These are phyloP conservation scores for Epichloe coenophiala DNA, from an alignment of 2,329 filamentous ascomycete genomes.

Conservation along the genomic window DNA sequence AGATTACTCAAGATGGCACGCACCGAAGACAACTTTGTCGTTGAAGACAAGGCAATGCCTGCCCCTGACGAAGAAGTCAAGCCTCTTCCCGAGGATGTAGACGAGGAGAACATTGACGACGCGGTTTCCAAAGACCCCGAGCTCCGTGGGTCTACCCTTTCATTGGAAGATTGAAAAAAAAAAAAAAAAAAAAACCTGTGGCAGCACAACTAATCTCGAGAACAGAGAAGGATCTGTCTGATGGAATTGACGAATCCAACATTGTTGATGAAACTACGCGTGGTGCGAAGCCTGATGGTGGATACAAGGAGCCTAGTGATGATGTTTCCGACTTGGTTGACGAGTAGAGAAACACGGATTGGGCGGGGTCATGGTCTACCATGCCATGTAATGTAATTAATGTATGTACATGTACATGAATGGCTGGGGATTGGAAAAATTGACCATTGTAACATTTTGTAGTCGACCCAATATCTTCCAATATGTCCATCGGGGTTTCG, in stretches of 20 bases:
- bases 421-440: too few relatives aligned
- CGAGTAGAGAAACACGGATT: not conserved
- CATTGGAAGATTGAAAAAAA: too few relatives aligned
- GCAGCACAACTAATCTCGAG: too few relatives aligned
- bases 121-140: slow-evolving; percentile 1
- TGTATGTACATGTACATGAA: too few relatives aligned
- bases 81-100: slow-evolving; percentile 2
- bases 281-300: slow-evolving; percentile 1
- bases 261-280: slow-evolving; percentile 3
- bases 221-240: not conserved
- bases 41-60: not conserved
- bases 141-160: not conserved
- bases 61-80: slow-evolving; percentile 1
- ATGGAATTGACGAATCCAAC: slow-evolving; percentile 4
- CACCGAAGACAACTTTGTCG: slow-evolving; percentile 1
- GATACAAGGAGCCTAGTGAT: slow-evolving; percentile 3
- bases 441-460: too few relatives aligned
- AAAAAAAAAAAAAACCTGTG: not conserved
- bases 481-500: too few relatives aligned
- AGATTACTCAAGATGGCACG: slow-evolving; percentile 1
- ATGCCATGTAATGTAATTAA: too few relatives aligned
- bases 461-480: too few relatives aligned
- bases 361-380: too few relatives aligned
- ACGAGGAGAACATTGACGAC: slow-evolving; percentile 1
- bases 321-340: slow-evolving; percentile 1